These are phyloP conservation scores for Phoma herbarum DNA, from an alignment of 2,329 filamentous ascomycete genomes.

Conservation along the genomic window DNA sequence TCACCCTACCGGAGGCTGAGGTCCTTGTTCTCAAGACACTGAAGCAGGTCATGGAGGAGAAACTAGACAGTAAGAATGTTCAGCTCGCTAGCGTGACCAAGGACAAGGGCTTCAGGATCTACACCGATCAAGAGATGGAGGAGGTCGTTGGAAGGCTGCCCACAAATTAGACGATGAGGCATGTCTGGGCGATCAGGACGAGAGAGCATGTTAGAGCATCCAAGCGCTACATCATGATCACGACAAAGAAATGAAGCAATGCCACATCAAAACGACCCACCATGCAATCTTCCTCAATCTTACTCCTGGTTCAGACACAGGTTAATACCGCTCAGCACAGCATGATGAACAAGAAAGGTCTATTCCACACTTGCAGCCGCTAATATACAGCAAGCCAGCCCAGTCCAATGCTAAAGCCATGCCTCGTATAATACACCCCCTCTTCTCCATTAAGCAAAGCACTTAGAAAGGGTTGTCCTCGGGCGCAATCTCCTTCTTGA, in stretches of 20 bases:
- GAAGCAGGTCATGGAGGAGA: constrained; percentile 99
- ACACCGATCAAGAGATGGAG: constrained; percentile 97
- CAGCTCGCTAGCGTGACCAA: constrained; percentile 97
- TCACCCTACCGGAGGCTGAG: constrained; percentile 92
- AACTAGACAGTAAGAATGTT: constrained; percentile 98
- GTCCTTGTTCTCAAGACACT: constrained; percentile 95
- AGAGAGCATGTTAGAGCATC: constrained; percentile 25
- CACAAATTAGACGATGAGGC: constrained; percentile 52
- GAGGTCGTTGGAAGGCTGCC: constrained; percentile 83
- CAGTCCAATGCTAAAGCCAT: constrained; percentile 22
- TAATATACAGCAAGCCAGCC: constrained; percentile 42
- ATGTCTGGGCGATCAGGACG: neutral
- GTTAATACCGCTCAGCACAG: too few species aligned
- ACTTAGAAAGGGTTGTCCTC: constrained; percentile 69
- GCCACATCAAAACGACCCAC: constrained; percentile 27
- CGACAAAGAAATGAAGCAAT: constrained; percentile 38
- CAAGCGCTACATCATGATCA: constrained; percentile 28
- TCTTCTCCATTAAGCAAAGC: constrained; percentile 1
- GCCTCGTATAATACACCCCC: constrained; percentile 32
- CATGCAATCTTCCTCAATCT: too few species aligned
- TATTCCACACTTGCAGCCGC: constrained; percentile 39
- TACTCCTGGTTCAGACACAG: too few species aligned
- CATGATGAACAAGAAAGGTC: constrained; percentile 40
- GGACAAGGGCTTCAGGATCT: constrained; percentile 98
- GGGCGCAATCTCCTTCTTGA: constrained; percentile 64